Base-by-base conservation (phyloP, 1,139 yeast species). In the Pichia sp. region DNA sequence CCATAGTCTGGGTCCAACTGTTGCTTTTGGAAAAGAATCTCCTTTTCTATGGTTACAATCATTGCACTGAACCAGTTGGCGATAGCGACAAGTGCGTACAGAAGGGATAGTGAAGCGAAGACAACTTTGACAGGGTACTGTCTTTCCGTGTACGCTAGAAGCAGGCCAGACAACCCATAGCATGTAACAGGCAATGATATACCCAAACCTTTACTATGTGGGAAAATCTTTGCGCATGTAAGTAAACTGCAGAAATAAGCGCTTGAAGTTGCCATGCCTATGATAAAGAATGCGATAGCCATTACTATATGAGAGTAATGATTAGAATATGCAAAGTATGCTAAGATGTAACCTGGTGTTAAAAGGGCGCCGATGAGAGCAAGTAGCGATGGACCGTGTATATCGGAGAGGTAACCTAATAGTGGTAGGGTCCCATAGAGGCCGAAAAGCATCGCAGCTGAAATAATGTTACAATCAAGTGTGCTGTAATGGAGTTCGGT, bases 141-240 rank as follows among this genome's bases (percentile, higher is more conserved):
- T 12, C 57, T 53, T 3, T 58, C 62, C 7, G 77, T 49, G 53
- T 75, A 83, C 9, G 81, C 75, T 36, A 77, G 75, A 44, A 83
- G 61, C 41, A 84, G 64, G 4, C 95, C 77, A 9, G 94, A 81
- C 23, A 86, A 58, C 1, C 97, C 97, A 60, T 83, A 88, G 48
- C 84, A 81, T 1, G 94, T 77, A 4, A 91, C 89, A 0, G 97
- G 97, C 30, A 84, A 71, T 36, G 95, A 82, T 35, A 91, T 86
- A 31, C 95, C 84, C 46, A 89, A 63, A 3, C 95, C 84, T 46
- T 84, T 83, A 36, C 69, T 70, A 28, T 76, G 66, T 0, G 95
- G 94, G 54, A 77, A 84, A 21, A 86, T 73, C 51, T 81, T 79
- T 3, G 96, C 94, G 62, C 96, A 85, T 1, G 94, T 83, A 28